Percentiles rank a stretch among this genome's conserved stretches.
These are phyloP conservation scores for Pelargonium nanum DNA, from an alignment of 345 rosid species.

Conservation along the genomic window DNA sequence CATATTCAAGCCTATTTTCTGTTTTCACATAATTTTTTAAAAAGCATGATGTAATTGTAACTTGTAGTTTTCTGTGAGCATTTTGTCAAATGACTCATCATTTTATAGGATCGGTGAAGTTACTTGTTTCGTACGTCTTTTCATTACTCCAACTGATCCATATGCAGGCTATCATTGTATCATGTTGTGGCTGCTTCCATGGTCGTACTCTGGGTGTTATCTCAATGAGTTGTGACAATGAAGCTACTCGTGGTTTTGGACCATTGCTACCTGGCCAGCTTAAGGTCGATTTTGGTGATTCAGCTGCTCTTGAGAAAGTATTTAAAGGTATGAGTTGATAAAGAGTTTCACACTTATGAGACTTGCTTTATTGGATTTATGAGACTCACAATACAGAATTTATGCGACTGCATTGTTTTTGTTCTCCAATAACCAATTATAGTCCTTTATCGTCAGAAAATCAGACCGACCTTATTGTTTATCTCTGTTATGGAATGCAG, in stretches of 20 bases:
- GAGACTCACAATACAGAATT: constrained; percentile 3
- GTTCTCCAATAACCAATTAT: no score
- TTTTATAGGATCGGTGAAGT: not conserved
- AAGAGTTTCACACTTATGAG: not conserved
- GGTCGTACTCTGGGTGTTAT: constrained; percentile 90
- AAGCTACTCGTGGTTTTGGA: constrained; percentile 88
- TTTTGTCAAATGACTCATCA: constrained; percentile 3
- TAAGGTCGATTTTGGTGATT: constrained; percentile 94
- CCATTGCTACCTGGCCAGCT: constrained; percentile 83
- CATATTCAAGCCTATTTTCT: no score
- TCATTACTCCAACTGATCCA: constrained; percentile 1
- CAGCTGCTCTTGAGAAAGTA: constrained; percentile 51
- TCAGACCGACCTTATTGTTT: not conserved
- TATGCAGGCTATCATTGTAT: constrained; percentile 76
- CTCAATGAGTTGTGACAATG: constrained; percentile 99
- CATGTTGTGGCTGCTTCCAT: constrained; percentile 97
- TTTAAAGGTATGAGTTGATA: constrained; percentile 45
- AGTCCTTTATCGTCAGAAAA: not conserved
- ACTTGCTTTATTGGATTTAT: not conserved
- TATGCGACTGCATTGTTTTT: no score
- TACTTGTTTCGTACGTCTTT: constrained; percentile 6
- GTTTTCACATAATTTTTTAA: no score
- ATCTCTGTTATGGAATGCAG: constrained; percentile 29
- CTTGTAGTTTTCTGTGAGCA: not conserved
- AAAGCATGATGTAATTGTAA: no score